Percentiles rank a stretch among this genome's conserved stretches.
These are phyloP conservation scores for Candida neerlandica DNA, from an alignment of 1,139 yeast genomes.

Conservation along the genomic window DNA sequence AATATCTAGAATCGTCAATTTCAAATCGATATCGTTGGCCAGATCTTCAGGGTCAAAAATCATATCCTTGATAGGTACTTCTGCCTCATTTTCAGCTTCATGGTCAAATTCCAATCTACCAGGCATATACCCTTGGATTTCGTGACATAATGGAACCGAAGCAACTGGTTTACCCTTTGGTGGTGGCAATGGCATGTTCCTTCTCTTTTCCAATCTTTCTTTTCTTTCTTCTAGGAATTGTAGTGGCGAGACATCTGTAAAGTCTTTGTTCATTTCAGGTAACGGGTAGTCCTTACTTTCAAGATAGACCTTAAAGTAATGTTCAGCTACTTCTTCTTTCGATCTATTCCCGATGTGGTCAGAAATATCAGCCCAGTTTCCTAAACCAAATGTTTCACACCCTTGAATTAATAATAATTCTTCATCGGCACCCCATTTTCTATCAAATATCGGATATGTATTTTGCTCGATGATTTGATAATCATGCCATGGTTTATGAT, in stretches of 20 bases:
- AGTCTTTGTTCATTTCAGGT: constrained; percentile 75
- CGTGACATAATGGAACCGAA: constrained; percentile 94
- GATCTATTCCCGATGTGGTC: constrained; percentile 93
- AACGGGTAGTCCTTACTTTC: constrained; percentile 75
- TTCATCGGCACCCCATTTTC: constrained; percentile 98
- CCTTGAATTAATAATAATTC: constrained; percentile 88
- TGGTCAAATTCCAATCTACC: constrained; percentile 96
- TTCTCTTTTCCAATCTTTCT: constrained; percentile 68
- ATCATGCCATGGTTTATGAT: constrained; percentile 93
- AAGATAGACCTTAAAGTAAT: constrained; percentile 72
- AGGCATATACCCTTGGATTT: constrained; percentile 98
- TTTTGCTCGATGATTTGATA: constrained; percentile 92
- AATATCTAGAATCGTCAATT: constrained; percentile 82
- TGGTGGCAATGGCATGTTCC: constrained; percentile 66
- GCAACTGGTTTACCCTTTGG: constrained; percentile 88
- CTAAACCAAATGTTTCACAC: constrained; percentile 86
- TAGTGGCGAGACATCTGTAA: constrained; percentile 61
- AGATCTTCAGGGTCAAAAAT: constrained; percentile 92
- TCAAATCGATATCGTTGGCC: constrained; percentile 83
- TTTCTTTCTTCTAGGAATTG: constrained; percentile 73
- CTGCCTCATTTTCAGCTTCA: constrained; percentile 97
- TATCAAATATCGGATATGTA: constrained; percentile 87
- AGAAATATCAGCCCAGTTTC: constrained; percentile 96
- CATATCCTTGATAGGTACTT: constrained; percentile 91
- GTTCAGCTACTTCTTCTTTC: constrained; percentile 87